Evolutionary conservation across 169 alveolate species (phyloP).

Genomic region (Plasmodium sp.): DNA sequence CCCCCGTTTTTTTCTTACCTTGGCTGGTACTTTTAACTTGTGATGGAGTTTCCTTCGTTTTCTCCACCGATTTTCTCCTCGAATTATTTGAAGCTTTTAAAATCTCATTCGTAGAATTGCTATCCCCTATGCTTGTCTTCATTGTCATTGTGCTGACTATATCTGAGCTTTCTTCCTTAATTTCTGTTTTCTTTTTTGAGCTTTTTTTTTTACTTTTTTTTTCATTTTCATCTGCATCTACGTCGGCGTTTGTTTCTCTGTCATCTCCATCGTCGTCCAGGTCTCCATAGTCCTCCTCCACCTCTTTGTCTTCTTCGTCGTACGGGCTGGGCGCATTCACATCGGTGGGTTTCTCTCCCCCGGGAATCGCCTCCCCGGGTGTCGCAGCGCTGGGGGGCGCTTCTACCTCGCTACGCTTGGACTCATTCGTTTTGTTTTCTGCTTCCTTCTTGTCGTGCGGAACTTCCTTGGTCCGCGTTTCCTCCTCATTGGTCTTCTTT

Average conservation of each 20-base stretch:
- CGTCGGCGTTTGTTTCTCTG: constrained; percentile 2
- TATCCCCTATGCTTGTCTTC: background rate
- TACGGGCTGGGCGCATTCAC: background rate
- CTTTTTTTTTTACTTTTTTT: constrained; percentile 3
- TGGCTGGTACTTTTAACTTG: background rate
- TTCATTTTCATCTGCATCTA: background rate
- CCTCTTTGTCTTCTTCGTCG: background rate
- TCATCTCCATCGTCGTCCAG: constrained; percentile 9
- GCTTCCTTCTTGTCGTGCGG: background rate
- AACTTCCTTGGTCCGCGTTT: background rate
- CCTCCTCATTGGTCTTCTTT: too few relatives aligned
- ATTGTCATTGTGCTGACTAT: background rate
- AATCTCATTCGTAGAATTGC: background rate
- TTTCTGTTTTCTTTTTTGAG: background rate
- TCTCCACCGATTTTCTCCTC: constrained; percentile 25
- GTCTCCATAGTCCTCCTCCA: background rate
- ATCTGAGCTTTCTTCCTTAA: background rate
- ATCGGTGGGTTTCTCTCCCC: background rate
- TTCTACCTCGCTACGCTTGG: background rate
- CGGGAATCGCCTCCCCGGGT: background rate
- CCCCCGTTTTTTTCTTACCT: constrained; percentile 16
- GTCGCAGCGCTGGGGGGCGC: background rate
- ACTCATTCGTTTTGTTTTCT: background rate
- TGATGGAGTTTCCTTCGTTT: constrained; percentile 14
- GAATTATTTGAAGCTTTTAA: background rate